Base-by-base conservation (phyloP, 345 rosid species). In the Eucalyptus albens region DNA sequence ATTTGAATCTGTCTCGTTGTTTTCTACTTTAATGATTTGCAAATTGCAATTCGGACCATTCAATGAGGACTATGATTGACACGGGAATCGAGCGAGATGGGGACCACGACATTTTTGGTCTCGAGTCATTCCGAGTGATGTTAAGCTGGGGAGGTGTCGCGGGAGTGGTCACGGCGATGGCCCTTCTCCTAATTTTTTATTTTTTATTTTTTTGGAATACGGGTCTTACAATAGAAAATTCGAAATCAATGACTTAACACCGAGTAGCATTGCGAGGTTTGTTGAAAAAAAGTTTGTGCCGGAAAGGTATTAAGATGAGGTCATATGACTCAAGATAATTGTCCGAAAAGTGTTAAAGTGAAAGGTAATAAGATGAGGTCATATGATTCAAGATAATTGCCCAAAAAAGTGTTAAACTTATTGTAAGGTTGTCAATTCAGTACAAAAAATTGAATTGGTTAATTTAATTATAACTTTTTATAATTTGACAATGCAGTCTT, bases 381-480 rank as follows among this genome's bases (percentile, higher is more conserved):
- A 55, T 33, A 33, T 2, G 37, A 37, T 37, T 17, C 1, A 19
- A 1, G 22, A 51, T 51, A 17, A 51, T 53, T 17, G 24, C 19
- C 0, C 0, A 1, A 7, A 55, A 55, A 55, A 4, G 60, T 56
- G 5, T 56, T 22, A 22, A 56, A 56, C 27, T 22, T 24, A 24
- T 24, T 56, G 0, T 56, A 56, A 22, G 13, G 6, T 22, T 0
- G 0, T 1, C 3, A 56, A 56, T 56, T 22, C 6, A 10, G 0
- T 56, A 2, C 2, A 1, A 56, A 56, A 56, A 4, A 0, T 56
- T 56, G 10, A 56, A 56, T 24, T 22, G 0, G 3, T 26, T 2
- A 56, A 9, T 56, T 56, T 56, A 22, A 56, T 56, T 26, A 56
- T 56, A 56, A 4, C 0, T 56, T 56, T 56, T 56, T 0, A 56